Conservation (phyloP, 73 alveolate species). For the Stentor coeruleus region DNA sequence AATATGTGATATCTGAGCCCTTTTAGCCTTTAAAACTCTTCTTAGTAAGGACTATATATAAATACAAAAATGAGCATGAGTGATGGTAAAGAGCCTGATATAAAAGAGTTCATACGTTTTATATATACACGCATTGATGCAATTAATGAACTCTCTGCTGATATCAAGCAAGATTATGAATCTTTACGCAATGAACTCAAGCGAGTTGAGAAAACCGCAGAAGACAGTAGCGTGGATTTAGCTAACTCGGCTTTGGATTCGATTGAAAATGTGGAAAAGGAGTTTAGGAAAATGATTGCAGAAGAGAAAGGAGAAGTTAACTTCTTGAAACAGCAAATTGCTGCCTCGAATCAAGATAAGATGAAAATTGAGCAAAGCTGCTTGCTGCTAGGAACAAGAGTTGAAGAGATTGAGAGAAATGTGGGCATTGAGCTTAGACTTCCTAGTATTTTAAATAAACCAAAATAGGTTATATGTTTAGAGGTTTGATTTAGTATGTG, state of each 20-base stretch:
- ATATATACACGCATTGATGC: neutral
- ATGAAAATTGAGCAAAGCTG: slow-evolving; percentile 8
- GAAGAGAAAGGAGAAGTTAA: neutral
- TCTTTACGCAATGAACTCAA: neutral
- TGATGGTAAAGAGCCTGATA: too few species aligned
- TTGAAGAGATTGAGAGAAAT: neutral
- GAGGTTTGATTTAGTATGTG: too few species aligned
- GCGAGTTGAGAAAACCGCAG: too few species aligned
- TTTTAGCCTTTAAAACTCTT: too few species aligned
- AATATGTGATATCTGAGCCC: too few species aligned
- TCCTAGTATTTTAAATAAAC: too few species aligned
- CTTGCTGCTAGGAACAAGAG: neutral
- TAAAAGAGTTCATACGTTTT: neutral
- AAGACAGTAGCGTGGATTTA: too few species aligned
- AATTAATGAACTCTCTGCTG: neutral
- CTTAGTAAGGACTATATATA: too few species aligned
- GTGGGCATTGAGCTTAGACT: neutral
- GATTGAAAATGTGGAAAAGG: neutral
- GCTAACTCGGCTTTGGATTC: too few species aligned
- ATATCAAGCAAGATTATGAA: neutral
- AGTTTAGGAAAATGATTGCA: neutral
- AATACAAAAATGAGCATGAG: too few species aligned
- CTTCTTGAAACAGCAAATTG: neutral
- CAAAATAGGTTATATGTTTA: too few species aligned
- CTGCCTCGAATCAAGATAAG: neutral